Evolutionary conservation across 2,329 filamentous ascomycete species (phyloP), one percentile per base, ranked within the genome.

Genomic region (Sporothrix inflata): DNA sequence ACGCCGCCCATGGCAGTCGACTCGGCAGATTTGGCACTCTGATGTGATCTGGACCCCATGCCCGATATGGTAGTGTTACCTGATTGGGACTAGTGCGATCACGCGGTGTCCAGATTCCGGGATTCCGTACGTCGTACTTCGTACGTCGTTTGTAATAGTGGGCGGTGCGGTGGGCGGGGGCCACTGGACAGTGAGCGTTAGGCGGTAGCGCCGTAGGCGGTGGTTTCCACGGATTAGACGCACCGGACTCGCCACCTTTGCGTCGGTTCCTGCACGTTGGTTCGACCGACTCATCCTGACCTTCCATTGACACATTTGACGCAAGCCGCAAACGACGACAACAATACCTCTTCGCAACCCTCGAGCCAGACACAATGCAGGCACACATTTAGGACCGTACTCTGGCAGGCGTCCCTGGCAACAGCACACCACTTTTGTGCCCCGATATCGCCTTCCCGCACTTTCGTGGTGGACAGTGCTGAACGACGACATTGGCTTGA

Each of bases 31-130:
- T 53, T 19, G 27, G 27, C 27, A 24, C 53, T 57, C 53, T 57
- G 53, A 57, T 55, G 53, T 57, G 53, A 57, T 55, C 14, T 34
- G 27, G 53, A 57, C 12, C 30, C 47, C 55, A 24, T 71, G 19
- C 70, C 70, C 61, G 19, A 71, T 67, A 47, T 24, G 70, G 70
- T 19, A 71, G 63, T 53, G 30, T 65, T 60, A 24, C 70, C 70
- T n/a, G 30, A 67, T 57, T 40, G 16, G 70, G 70, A 45, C 40
- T 71, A 68, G 63, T 38, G 24, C 61, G 21, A 24, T 49, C 40
- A 40, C 61, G 63, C 70, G 63, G 61, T 40, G 61, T 11, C 42
- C 70, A 65, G 51, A 51, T 47, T 34, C 63, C 42, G 16, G 24
- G 42, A 30, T n/a, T 66, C 24, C 42, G 16, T n/a, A 40, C 9